A percentile compares a stretch with the other conserved stretches of the same genome.
phyloP scores from a whole-genome alignment of 371 early-diverging fungal species.

The Rhizopus delemar region DNA sequence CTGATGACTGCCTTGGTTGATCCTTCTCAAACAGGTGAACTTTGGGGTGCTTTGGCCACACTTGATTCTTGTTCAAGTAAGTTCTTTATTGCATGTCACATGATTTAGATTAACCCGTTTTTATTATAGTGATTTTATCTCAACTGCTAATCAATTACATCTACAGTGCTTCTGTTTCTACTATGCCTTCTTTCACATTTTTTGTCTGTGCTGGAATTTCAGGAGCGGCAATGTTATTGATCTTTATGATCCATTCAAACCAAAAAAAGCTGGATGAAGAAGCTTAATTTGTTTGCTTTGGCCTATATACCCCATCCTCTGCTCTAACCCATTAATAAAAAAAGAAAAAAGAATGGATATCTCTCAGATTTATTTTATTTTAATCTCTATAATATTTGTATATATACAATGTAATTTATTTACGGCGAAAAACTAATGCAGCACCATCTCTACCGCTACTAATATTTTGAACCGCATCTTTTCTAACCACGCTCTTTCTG shows the following conservation, averaged over 20 bases:
- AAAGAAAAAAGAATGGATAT: neutral
- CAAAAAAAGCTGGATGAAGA: neutral
- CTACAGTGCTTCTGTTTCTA: conserved; percentile 49
- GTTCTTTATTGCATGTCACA: conserved; percentile 16
- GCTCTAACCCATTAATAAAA: neutral
- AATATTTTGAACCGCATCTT: conserved; percentile 37
- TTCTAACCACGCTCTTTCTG: conserved; percentile 34
- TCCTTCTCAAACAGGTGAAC: conserved; percentile 51
- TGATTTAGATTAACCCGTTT: conserved; percentile 5
- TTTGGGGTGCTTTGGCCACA: conserved; percentile 50
- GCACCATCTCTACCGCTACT: conserved; percentile 41
- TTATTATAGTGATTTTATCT: conserved; percentile 31
- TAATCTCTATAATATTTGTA: neutral
- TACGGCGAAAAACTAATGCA: conserved; percentile 39
- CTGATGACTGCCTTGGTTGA: conserved; percentile 46
- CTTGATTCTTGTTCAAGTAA: conserved; percentile 53
- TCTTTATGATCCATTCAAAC: conserved; percentile 12
- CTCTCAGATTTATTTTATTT: neutral
- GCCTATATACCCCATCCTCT: neutral
- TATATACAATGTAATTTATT: conserved; percentile 17
- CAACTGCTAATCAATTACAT: conserved; percentile 40
- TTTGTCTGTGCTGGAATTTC: conserved; percentile 26
- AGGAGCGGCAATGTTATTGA: neutral
- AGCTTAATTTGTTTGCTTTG: neutral
- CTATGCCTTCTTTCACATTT: conserved; percentile 53